Evolutionary conservation across 163 green algal genomes (phyloP).

Genomic region (Chlamydomonas reinhardtii): DNA sequence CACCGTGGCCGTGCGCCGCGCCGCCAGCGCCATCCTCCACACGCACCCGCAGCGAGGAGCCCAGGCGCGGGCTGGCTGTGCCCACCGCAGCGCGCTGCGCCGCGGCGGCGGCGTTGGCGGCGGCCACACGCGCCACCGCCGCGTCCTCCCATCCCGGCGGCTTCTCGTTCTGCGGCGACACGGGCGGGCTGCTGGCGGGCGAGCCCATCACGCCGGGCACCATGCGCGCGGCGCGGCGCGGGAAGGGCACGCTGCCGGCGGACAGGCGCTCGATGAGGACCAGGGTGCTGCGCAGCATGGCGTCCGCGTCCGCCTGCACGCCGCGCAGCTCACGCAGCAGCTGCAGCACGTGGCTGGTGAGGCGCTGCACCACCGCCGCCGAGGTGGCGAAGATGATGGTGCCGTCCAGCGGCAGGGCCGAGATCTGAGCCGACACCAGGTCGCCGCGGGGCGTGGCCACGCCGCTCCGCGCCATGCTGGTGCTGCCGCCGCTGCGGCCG

Average conservation of each 20-base stretch:
- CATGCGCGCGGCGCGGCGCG: conserved; percentile 3
- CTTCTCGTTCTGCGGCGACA: conserved; percentile 39
- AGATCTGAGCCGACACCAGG: conserved; percentile 19
- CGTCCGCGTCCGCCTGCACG: conserved; percentile 41
- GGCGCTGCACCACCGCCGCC: conserved; percentile 35
- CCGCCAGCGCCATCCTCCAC: background rate
- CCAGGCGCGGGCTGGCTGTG: background rate
- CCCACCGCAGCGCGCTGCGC: background rate
- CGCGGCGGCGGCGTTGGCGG: conserved; percentile 9
- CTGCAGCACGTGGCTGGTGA: conserved; percentile 41
- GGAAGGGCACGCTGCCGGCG: background rate
- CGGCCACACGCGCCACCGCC: background rate
- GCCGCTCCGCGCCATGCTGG: background rate
- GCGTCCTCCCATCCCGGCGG: conserved; percentile 39
- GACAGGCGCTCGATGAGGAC: conserved; percentile 14
- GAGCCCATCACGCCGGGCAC: conserved; percentile 19
- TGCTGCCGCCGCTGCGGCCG: background rate
- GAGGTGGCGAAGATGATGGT: conserved; percentile 47
- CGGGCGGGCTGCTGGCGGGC: conserved; percentile 25
- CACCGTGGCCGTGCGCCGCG: too few species aligned
- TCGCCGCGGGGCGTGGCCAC: conserved; percentile 37
- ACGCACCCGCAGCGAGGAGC: conserved; percentile 14
- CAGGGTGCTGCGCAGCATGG: conserved; percentile 36
- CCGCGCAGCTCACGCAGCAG: conserved; percentile 36
- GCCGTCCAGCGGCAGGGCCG: conserved; percentile 34